A percentile compares a stretch with the other conserved stretches of the same genome.
phyloP scores from a whole-genome alignment of 2,329 filamentous ascomycete genomes.

The Aplosporella prunicola region DNA sequence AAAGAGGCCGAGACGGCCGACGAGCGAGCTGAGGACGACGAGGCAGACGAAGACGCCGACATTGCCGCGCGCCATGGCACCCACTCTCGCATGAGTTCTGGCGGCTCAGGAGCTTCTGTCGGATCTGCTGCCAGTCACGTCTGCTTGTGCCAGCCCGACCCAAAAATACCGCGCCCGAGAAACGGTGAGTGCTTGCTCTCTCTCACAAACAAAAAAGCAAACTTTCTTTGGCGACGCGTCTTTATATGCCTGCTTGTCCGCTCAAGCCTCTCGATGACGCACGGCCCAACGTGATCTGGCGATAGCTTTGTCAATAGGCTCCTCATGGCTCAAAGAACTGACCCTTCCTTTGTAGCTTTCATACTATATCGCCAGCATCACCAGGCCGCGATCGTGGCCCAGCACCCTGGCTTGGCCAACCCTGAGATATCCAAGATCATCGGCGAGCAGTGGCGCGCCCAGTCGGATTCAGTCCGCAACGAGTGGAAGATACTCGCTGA shows the following conservation, averaged over 20 bases:
- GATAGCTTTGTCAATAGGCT: constrained; percentile 13
- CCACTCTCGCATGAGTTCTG: constrained; percentile 10
- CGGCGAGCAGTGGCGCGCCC: constrained; percentile 79
- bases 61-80: constrained; percentile 1
- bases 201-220: too few relatives aligned
- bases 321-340: not conserved
- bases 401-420: constrained; percentile 84
- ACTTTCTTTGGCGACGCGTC: constrained; percentile 9
- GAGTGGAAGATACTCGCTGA: constrained; percentile 86
- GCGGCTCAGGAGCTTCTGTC: constrained; percentile 5
- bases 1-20: constrained; percentile 14
- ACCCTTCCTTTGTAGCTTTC: constrained; percentile 58
- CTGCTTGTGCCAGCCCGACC: constrained; percentile 61
- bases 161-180: constrained; percentile 60
- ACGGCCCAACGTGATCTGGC: not conserved
- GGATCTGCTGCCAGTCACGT: constrained; percentile 34
- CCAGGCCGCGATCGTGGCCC: constrained; percentile 69
- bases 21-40: not conserved
- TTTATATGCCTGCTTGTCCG: not conserved
- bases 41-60: not conserved
- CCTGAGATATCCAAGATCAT: constrained; percentile 97
- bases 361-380: constrained; percentile 94
- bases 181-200: constrained; percentile 49
- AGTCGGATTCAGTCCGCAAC: constrained; percentile 64
- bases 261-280: not conserved